Percentiles rank a stretch among this genome's conserved stretches.
Evolutionary conservation across 2,329 filamentous ascomycete species (phyloP).

Genomic region (Colletotrichum magnum): DNA sequence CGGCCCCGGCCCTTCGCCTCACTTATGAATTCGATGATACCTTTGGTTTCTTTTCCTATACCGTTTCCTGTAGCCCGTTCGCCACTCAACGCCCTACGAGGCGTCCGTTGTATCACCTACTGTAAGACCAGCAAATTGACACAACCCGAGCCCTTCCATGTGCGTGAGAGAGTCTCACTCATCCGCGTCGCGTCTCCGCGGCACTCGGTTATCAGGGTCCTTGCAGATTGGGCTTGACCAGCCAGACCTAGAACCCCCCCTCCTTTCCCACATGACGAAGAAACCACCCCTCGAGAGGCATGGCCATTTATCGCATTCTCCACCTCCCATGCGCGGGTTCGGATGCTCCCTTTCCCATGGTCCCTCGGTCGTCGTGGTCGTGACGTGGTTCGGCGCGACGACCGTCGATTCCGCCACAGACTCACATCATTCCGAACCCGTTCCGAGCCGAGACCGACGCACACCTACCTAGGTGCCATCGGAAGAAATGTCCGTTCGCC

Average conservation of each 20-base stretch:
- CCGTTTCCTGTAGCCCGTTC: too few species aligned
- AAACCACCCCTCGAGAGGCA: too few species aligned
- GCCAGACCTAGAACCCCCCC: not conserved
- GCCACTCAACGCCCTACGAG: not conserved
- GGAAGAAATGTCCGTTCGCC: constrained; percentile 12
- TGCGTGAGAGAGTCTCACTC: not conserved
- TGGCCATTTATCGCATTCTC: not conserved
- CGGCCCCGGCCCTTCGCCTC: constrained; percentile 1
- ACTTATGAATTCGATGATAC: too few species aligned
- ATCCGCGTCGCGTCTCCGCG: constrained; percentile 4
- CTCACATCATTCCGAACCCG: not conserved
- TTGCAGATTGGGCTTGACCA: not conserved
- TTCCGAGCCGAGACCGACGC: constrained; percentile 11
- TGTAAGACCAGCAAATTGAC: constrained; percentile 2
- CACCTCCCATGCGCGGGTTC: constrained; percentile 7
- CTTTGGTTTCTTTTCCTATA: not conserved
- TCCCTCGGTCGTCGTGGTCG: constrained; percentile 3
- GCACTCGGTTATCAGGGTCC: constrained; percentile 10
- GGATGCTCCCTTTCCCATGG: constrained; percentile 24
- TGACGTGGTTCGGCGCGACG: constrained; percentile 4
- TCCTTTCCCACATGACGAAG: not conserved
- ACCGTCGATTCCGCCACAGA: not conserved
- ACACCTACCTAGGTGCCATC: not conserved
- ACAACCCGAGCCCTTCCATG: not conserved
- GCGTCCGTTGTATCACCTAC: not conserved